These are phyloP conservation scores for Fusarium circinatum DNA, from an alignment of 2,329 filamentous ascomycete species.

Conservation along the genomic window DNA sequence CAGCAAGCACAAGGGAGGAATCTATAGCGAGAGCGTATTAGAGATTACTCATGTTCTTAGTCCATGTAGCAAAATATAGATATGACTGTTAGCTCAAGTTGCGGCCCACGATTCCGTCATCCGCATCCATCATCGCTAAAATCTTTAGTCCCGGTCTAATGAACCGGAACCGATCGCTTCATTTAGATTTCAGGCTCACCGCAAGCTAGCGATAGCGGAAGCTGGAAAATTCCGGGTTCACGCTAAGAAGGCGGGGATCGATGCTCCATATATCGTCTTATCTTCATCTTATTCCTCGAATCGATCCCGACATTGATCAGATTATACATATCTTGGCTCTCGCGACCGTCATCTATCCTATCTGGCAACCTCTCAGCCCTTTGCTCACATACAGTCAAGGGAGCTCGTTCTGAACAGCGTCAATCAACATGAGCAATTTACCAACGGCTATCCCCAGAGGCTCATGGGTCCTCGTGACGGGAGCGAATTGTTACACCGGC, in stretches of 20 bases:
- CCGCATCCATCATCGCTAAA: background rate
- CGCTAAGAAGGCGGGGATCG: background rate
- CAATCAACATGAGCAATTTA: background rate
- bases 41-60: fast-evolving
- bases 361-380: no score
- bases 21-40: fast-evolving
- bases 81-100: background rate
- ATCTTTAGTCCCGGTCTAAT: slow-evolving; percentile 7
- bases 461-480: slow-evolving; percentile 38
- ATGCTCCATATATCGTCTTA: background rate
- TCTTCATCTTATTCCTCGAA: background rate
- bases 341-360: fast-evolving
- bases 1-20: no score
- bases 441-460: slow-evolving; percentile 31
- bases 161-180: background rate
- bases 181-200: slow-evolving; percentile 20
- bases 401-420: fast-evolving
- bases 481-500: slow-evolving; percentile 34
- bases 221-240: background rate
- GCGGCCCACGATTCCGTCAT: background rate
- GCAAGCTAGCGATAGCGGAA: slow-evolving; percentile 13
- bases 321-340: background rate
- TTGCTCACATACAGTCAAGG: fast-evolving
- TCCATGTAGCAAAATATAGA: fast-evolving
- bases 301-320: background rate